Conservation (phyloP, 148 eudicot genomes). For the Nyssa sinensis region DNA sequence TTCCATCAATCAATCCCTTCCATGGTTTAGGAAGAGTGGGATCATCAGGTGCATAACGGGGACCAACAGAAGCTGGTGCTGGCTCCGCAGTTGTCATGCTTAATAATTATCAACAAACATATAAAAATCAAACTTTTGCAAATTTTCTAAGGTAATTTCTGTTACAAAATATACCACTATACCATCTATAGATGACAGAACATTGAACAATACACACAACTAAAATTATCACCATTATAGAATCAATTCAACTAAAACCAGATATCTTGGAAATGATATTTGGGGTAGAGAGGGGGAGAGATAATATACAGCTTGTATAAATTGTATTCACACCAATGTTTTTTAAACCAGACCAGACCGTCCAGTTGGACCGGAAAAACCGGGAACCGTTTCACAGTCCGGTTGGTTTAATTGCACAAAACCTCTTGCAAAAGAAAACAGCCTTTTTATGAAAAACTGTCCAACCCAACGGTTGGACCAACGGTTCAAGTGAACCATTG, state of each 20-base stretch:
- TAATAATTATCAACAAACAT: conserved; percentile 14
- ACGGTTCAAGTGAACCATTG: too few relatives aligned
- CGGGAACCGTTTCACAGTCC: too few relatives aligned
- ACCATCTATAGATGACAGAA: background rate
- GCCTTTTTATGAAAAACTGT: too few relatives aligned
- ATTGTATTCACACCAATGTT: too few relatives aligned
- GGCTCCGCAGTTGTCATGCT: conserved; percentile 76
- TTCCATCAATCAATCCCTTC: conserved; percentile 96
- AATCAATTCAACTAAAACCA: conserved; percentile 1
- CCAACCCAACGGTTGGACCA: too few relatives aligned
- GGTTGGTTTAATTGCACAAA: too few relatives aligned
- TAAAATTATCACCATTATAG: background rate
- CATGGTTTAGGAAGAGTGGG: conserved; percentile 90
- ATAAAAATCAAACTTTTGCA: background rate
- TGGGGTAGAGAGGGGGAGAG: background rate
- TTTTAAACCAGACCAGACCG: too few relatives aligned
- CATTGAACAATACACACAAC: background rate
- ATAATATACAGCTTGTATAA: background rate
- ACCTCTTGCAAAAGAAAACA: too few relatives aligned
- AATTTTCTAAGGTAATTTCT: background rate
- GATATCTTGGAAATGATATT: background rate
- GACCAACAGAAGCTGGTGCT: conserved; percentile 61
- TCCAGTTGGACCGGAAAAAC: too few relatives aligned
- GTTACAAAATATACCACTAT: background rate
- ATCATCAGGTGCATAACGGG: conserved; percentile 95